A percentile compares a stretch with the other conserved stretches of the same genome.
These are phyloP conservation scores for Hibiscus trionum DNA, from an alignment of 345 rosid species.

Conservation along the genomic window DNA sequence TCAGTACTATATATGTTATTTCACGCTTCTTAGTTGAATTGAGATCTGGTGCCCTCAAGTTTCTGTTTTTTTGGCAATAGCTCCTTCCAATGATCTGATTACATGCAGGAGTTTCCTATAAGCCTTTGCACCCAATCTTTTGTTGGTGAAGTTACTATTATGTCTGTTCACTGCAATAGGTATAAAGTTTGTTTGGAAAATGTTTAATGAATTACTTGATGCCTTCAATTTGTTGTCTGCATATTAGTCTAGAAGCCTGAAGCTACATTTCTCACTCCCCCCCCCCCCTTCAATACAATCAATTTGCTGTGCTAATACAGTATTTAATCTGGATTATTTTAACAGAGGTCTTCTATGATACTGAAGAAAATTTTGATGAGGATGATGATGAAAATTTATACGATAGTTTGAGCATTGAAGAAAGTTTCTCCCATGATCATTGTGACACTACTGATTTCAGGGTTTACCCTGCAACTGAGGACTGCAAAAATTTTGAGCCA, in stretches of 20 bases:
- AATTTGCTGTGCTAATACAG: slow-evolving; percentile 1
- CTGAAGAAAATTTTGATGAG: slow-evolving; percentile 50
- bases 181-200: neutral
- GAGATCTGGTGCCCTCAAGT: neutral
- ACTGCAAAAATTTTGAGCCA: slow-evolving; percentile 31
- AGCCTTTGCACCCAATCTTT: neutral
- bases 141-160: neutral
- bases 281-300: neutral
- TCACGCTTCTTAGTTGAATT: slow-evolving; percentile 3
- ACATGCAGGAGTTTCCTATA: neutral
- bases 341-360: slow-evolving; percentile 84
- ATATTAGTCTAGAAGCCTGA: neutral
- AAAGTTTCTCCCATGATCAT: slow-evolving; percentile 29
- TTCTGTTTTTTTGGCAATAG: neutral
- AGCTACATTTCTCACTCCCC: neutral
- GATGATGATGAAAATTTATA: slow-evolving; percentile 21
- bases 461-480: slow-evolving; percentile 21
- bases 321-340: slow-evolving; percentile 16
- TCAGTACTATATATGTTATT: neutral
- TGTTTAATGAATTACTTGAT: neutral
- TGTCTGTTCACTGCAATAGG: neutral
- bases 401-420: slow-evolving; percentile 18
- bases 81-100: neutral
- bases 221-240: neutral
- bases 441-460: slow-evolving; percentile 33